Base-by-base conservation (phyloP, 805 yeast species). In the Myxozyma vanderwaltii region DNA sequence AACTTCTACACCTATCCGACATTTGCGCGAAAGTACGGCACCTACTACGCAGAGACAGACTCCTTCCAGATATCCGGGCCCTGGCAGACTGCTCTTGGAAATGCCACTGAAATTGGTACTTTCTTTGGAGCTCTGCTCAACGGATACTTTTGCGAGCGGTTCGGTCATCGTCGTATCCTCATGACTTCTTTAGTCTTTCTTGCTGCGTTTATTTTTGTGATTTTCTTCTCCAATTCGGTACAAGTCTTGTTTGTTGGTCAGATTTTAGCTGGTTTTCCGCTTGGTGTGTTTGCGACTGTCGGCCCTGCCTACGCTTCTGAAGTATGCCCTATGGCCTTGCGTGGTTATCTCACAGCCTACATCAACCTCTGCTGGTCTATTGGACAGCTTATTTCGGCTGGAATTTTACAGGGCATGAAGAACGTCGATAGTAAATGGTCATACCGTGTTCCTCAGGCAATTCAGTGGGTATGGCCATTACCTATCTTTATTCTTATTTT, bases 381-480 rank as follows among this genome's bases (percentile, higher is more conserved):
- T 60, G 88, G 88, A 3, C 54, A 82, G 67, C 73, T 84, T 36
- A 72, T 83, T 56, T 76, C 82, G 7, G 71, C 82, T 10, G 52
- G 86, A 57, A 79, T 84, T 17, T 71, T 77, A 64, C 75, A 38
- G 23, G 47, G 26, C 12, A 29, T 51, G 54, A 29, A 40, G 7
- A 33, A 53, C 31, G 61, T 65, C 58, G 56, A 63, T 1, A 66
- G 71, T 36, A 66, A 75, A 21, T 66, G 76, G 74, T 78, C 83
- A 5, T 84, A 81, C 69, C 74, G 77, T 56, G 74, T 81, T 41
- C 86, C 87, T 8, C 82, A 80, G 68, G 86, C 82, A 2, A 58
- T 83, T 10, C 88, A 83, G 71, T 83, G 86, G 86, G 69, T 76
- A 4, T 83, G 85, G 85, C 81, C 84, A 12, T 68, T 77, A 10